These are phyloP conservation scores for Prunus mongolica DNA, from an alignment of 306 rosid species.

Conservation along the genomic window DNA sequence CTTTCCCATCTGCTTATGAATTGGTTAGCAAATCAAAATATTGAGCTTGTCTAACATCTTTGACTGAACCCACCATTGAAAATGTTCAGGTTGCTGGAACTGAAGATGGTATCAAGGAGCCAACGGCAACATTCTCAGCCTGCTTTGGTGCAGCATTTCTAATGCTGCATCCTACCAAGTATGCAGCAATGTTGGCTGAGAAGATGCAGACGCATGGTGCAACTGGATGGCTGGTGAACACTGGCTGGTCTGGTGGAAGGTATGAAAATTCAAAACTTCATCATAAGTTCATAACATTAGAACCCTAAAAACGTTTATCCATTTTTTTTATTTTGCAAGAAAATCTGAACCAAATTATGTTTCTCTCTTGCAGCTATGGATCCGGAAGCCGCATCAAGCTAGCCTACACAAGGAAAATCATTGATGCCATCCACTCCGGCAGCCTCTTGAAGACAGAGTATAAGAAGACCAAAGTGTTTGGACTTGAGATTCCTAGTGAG, in stretches of 20 bases:
- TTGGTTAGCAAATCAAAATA: not conserved
- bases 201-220: constrained; percentile 83
- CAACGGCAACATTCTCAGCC: constrained; percentile 85
- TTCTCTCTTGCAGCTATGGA: constrained; percentile 49
- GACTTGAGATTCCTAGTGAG: constrained; percentile 63
- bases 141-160: constrained; percentile 93
- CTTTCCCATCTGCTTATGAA: no score
- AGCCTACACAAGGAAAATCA: constrained; percentile 67
- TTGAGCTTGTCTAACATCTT: not conserved
- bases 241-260: constrained; percentile 92
- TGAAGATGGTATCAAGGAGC: constrained; percentile 86
- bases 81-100: constrained; percentile 72
- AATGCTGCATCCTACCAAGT: constrained; percentile 87
- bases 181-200: constrained; percentile 91
- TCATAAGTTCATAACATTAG: not conserved
- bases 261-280: not conserved
- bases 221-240: constrained; percentile 87
- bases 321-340: no score
- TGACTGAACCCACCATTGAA: not conserved
- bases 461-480: constrained; percentile 58
- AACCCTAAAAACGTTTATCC: no score
- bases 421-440: constrained; percentile 81
- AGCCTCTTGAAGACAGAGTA: constrained; percentile 50
- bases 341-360: not conserved
- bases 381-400: constrained; percentile 63